Percentiles rank a stretch among this genome's conserved stretches.
phyloP scores from a whole-genome alignment of 768 basidiomycete species.

The Leucosporidium yakuticum region DNA sequence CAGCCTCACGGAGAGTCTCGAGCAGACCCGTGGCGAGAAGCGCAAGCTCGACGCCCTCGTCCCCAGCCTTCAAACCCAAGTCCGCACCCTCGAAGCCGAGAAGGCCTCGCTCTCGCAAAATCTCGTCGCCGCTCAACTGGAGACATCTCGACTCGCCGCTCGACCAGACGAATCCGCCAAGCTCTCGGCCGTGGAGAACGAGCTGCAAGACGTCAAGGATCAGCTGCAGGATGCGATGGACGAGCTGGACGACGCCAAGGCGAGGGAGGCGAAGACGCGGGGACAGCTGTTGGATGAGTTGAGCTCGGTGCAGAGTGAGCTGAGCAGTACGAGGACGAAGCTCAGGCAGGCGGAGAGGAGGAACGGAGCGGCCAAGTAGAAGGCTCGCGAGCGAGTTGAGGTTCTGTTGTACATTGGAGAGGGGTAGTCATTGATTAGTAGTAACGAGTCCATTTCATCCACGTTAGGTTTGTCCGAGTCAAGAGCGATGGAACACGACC shows the following conservation, averaged over 20 bases:
- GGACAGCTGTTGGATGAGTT: constrained; percentile 58
- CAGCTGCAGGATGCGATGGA: constrained; percentile 60
- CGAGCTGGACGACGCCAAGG: constrained; percentile 59
- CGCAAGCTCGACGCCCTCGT: constrained; percentile 62
- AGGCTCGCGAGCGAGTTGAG: constrained; percentile 6
- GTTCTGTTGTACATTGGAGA: no score
- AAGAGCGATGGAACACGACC: no score
- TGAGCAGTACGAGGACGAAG: constrained; percentile 18
- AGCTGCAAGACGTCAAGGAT: constrained; percentile 55
- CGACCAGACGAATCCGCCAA: constrained; percentile 9
- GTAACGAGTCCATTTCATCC: no score
- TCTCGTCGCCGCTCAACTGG: constrained; percentile 63
- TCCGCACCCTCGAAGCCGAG: constrained; percentile 65
- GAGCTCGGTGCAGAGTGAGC: constrained; percentile 23
- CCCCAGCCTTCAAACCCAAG: constrained; percentile 67
- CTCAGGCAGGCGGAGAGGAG: constrained; percentile 27
- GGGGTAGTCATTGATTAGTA: no score
- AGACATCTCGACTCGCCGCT: constrained; percentile 20
- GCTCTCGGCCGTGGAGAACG: constrained; percentile 44
- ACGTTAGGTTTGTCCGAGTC: no score
- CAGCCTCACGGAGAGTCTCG: constrained; percentile 57
- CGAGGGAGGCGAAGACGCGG: constrained; percentile 76
- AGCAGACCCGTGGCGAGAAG: constrained; percentile 59
- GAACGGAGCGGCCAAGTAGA: constrained; percentile 7
- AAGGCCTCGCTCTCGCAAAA: constrained; percentile 70